Evolutionary conservation across 2,329 filamentous ascomycete species (phyloP).

Genomic region (Plectosphaerella sp.): DNA sequence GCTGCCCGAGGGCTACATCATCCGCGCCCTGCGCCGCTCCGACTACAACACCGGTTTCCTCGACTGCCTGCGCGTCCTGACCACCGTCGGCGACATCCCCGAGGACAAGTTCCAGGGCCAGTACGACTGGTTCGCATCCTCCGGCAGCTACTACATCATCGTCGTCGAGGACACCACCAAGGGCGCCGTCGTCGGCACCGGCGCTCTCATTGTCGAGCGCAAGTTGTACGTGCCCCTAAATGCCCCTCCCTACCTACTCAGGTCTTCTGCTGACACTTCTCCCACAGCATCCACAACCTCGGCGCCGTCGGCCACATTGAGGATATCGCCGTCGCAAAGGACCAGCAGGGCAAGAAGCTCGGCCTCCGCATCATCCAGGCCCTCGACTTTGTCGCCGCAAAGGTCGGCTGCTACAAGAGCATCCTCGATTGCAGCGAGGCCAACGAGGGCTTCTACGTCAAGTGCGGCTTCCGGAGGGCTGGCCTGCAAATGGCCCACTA

Average conservation of each 20-base stretch:
- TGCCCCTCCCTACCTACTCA: constrained; percentile 13
- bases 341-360: constrained; percentile 96
- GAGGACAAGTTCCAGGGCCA: constrained; percentile 71
- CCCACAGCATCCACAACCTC: constrained; percentile 67
- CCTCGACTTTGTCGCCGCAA: constrained; percentile 79
- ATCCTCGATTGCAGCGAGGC: constrained; percentile 95
- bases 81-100: constrained; percentile 83
- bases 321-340: constrained; percentile 91
- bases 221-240: constrained; percentile 67
- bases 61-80: constrained; percentile 85
- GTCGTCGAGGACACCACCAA: constrained; percentile 70
- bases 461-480: constrained; percentile 90
- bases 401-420: constrained; percentile 93
- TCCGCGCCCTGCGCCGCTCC: constrained; percentile 72
- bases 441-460: constrained; percentile 97
- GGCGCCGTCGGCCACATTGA: constrained; percentile 92
- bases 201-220: constrained; percentile 84
- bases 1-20: constrained; percentile 76
- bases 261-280: background rate
- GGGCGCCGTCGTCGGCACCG: constrained; percentile 77
- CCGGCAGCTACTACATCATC: constrained; percentile 79
- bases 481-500: constrained; percentile 98
- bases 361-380: constrained; percentile 91
- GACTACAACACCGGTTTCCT: constrained; percentile 84
- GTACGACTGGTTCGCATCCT: constrained; percentile 74